Evolutionary conservation across 1,284 basidiomycete species (phyloP).

Genomic region (Polyporus tsugae): DNA sequence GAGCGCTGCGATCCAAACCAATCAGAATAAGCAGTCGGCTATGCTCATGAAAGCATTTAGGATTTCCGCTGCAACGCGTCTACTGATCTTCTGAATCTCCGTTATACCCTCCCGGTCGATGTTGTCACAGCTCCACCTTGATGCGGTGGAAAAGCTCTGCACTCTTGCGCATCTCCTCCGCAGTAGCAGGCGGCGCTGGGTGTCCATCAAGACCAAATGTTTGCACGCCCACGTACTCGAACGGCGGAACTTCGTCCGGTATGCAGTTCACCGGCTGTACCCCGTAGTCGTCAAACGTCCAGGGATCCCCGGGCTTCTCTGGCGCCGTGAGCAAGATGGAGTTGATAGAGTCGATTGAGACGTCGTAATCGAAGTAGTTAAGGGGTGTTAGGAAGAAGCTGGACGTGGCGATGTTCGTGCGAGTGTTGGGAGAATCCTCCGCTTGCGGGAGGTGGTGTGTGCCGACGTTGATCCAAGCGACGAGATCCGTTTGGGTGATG

Average conservation of each 20-base stretch:
- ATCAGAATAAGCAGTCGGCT: not conserved
- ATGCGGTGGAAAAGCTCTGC: constrained; percentile 53
- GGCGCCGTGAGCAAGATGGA: constrained; percentile 60
- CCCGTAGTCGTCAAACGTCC: constrained; percentile 59
- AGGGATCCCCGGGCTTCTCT: constrained; percentile 47
- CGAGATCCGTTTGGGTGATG: constrained; percentile 66
- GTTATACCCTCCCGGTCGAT: not conserved
- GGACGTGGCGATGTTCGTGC: constrained; percentile 65
- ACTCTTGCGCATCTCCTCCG: constrained; percentile 52
- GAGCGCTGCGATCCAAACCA: not conserved
- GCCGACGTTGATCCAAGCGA: constrained; percentile 72
- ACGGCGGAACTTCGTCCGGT: constrained; percentile 51
- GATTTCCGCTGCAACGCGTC: not conserved
- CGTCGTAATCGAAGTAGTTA: constrained; percentile 72
- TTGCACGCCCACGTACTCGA: constrained; percentile 50
- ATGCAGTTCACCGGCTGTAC: constrained; percentile 57
- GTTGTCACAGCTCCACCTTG: constrained; percentile 40
- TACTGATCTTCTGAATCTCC: not conserved
- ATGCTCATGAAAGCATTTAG: not conserved
- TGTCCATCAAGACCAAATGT: constrained; percentile 49
- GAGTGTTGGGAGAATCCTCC: constrained; percentile 68
- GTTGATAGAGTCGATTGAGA: constrained; percentile 63
- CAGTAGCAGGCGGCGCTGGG: constrained; percentile 37
- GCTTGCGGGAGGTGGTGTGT: constrained; percentile 70
- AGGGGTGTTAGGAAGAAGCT: constrained; percentile 68